Evolutionary conservation across 768 basidiomycete genomes (phyloP), one percentile per base, ranked within the genome.

Genomic region (Aureoboletus auriporus): DNA sequence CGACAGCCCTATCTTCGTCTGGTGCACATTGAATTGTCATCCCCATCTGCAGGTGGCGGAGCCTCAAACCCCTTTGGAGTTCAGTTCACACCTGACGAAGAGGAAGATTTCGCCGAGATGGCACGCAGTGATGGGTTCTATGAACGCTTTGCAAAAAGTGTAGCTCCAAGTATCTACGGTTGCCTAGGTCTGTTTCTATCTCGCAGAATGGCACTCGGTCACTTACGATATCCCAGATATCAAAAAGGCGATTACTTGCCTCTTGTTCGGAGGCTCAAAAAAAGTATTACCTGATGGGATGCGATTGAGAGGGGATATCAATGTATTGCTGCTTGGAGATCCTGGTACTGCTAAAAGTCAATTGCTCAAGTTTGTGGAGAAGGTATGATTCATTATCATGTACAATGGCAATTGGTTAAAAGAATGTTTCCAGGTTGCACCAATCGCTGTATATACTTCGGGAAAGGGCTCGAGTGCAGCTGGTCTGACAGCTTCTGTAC

Each of bases 331-430:
- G 26, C 79, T 99, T 27, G 96, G 96, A 67, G 96, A 99, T 66
- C 96, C 96, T 8, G 96, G 96, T 70, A 98, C 96, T 12, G 96
- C 96, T 17, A 99, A 99, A 69, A 91, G 87, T 72, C 96, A 99
- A 61, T 73, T 99, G 58, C 82, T 99, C 52, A 99, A 99, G 62
- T 99, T 99, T 56, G 96, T 98, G 11, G 96, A 99, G 66, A 99
- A 98, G 73, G 84, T 86, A 37, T 27, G 59, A 33, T 8, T 30
- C 12, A 10, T 45, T 36, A 26, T 39, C 28, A 31, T 37, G 39
- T 42, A 6, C 13, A 8, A 27, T 33, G 5, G 20, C 9, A 44
- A 41, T 41, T 48, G 16, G 9, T 31, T 42, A 16, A 33, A 33
- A 54, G 13, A 39, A 53, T 31, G 46, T 27, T 42, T 39, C 7